Evolutionary conservation across 352 stramenopile genomes (phyloP).

Genomic region (Globisporangium recalcitrans): DNA sequence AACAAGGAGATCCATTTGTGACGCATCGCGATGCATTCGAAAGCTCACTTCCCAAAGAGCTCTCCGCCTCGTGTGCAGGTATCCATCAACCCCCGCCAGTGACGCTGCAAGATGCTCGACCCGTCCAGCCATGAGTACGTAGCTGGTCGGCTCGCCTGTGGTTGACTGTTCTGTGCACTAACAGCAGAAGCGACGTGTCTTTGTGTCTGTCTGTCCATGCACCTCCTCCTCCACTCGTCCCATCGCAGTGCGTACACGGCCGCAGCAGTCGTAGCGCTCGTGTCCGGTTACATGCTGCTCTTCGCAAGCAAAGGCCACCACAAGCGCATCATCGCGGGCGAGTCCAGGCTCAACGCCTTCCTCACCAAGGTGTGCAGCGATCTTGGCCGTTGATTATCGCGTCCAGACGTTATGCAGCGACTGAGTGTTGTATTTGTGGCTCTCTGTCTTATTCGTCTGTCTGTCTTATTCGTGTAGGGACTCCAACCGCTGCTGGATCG

Average conservation of each 20-base stretch:
- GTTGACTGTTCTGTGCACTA: not conserved
- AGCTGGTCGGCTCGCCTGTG: not conserved
- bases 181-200: not conserved
- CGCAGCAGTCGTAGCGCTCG: conserved; percentile 6
- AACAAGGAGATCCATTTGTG: not conserved
- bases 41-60: not conserved
- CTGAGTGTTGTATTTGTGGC: not conserved
- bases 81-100: not conserved
- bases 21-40: conserved; percentile 5
- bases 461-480: conserved; percentile 19
- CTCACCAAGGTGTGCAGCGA: conserved; percentile 3
- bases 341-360: conserved; percentile 16
- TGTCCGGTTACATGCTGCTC: conserved; percentile 9
- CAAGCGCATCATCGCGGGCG: conserved; percentile 15
- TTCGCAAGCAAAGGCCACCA: conserved; percentile 1
- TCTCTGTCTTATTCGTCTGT: not conserved
- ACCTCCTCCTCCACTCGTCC: not conserved
- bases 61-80: not conserved
- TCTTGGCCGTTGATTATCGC: not conserved
- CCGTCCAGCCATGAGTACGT: conserved; percentile 8
- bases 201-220: not conserved
- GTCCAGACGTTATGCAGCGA: not conserved
- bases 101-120: conserved; percentile 6
- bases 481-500: conserved; percentile 43
- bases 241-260: conserved; percentile 2